phyloP scores from a whole-genome alignment of 129 eudicot species.

The Calendula officinalis region DNA sequence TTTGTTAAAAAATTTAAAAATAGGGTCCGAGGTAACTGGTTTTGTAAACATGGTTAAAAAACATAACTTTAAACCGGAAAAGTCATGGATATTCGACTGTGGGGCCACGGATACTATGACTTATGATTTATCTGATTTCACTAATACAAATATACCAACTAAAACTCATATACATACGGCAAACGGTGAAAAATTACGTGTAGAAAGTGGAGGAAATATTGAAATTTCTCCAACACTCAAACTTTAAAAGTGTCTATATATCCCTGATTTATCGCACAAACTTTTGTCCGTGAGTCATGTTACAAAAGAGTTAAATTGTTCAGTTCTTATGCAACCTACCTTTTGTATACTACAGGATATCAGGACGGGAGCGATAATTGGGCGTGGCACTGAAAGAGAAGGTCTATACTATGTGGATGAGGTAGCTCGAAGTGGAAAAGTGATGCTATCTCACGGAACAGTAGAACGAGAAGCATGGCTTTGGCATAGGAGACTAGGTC shows the following conservation, averaged over 20 bases:
- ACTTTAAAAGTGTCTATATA: background rate
- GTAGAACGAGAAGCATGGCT: no score
- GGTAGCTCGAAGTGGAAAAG: no score
- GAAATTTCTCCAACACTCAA: background rate
- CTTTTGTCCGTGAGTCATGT: background rate
- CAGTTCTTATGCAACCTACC: background rate
- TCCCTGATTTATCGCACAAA: background rate
- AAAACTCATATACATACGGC: background rate
- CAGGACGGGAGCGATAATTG: background rate
- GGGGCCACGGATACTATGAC: no score
- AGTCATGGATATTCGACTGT: no score
- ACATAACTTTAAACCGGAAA: no score
- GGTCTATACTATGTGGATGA: background rate
- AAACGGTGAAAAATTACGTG: background rate
- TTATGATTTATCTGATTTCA: background rate
- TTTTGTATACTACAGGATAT: background rate
- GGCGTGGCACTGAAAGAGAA: background rate
- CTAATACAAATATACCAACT: background rate
- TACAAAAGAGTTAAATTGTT: background rate
- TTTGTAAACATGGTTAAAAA: no score
- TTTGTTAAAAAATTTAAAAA: no score
- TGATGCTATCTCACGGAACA: no score
- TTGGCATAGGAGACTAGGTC: no score
- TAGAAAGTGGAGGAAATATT: background rate
- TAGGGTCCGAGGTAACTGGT: no score